A percentile compares a stretch with the other conserved stretches of the same genome.
Evolutionary conservation across 2,329 filamentous ascomycete genomes (phyloP).

Genomic region (Pseudogymnoascus sp.): DNA sequence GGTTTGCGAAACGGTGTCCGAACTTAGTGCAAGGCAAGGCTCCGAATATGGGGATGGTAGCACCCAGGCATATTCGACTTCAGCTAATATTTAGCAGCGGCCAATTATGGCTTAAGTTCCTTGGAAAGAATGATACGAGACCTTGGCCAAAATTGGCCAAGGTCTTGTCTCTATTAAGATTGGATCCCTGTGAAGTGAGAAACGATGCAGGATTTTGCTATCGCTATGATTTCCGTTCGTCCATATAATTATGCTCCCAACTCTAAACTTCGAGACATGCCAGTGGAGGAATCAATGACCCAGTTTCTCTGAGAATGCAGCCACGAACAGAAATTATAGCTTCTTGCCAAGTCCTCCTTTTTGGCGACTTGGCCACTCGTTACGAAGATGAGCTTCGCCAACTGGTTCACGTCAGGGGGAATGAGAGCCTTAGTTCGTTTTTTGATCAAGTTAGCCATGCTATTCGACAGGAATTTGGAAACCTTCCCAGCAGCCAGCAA

Average conservation of each 20-base stretch:
- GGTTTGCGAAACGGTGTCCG: slow-evolving; percentile 1
- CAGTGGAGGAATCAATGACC: not conserved
- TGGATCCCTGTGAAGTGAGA: not conserved
- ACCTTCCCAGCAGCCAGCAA: not conserved
- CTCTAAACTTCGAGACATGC: no score
- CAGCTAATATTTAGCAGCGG: not conserved
- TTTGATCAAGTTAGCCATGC: not conserved
- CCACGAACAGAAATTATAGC: not conserved
- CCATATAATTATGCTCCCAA: not conserved
- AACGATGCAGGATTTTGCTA: not conserved
- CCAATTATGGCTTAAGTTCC: slow-evolving; percentile 1
- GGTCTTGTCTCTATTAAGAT: not conserved
- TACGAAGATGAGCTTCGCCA: not conserved
- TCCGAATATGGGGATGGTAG: not conserved
- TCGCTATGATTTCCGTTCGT: not conserved
- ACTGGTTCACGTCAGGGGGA: not conserved
- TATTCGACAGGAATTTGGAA: not conserved
- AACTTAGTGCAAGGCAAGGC: not conserved
- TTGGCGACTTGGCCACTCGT: not conserved
- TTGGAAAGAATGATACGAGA: not conserved
- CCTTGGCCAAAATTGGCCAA: not conserved
- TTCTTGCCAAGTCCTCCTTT: not conserved
- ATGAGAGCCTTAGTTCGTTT: not conserved
- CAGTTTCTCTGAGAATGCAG: not conserved
- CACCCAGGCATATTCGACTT: not conserved